Base-by-base conservation (phyloP, 345 rosid species). In the Citrus trifoliata region DNA sequence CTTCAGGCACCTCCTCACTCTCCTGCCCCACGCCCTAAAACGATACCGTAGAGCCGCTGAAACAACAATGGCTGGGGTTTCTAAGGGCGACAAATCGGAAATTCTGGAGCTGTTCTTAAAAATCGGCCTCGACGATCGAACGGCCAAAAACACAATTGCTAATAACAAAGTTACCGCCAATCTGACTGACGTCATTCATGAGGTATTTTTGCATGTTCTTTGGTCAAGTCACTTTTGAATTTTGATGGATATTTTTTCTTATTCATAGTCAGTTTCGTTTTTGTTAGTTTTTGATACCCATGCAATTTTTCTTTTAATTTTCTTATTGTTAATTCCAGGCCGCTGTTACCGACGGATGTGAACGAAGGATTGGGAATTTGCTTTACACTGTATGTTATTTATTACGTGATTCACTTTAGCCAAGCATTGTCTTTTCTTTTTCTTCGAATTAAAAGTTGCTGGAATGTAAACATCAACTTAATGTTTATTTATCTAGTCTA, bases 91-190 rank as follows among this genome's bases (percentile, higher is more conserved):
- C 22, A 85, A 74, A 35, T 73, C 86, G 56, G 85, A 82, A 61
- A 74, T 84, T 21, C 30, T 92, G 53, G 92, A 94, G 79, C 88
- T 91, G 60, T 96, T 96, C 82, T 80, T 94, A 77, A 94, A 89
- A 80, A 91, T 90, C 18, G 97, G 97, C 46, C 87, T 96, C 71
- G 99, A 96, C 27, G 95, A 94, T 76, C 86, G 90, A 64, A 96
- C 94, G 6, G 98, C 97, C 18, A 77, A 81, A 33, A 89, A 93
- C 88, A 93, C 99, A 70, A 67, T 93, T 25, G 94, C 95, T 66
- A 96, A 94, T 83, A 82, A 82, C 83, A 94, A 94, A 86, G 95
- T 96, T 81, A 96, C 98, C 65, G 55, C 90, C 76, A 96, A 91
- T 83, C 92, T 96, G 70, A 88, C 91, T 7, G 89, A 90, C 79